Evolutionary conservation across 805 yeast species (phyloP).

Genomic region (Candida ipomoeae): DNA sequence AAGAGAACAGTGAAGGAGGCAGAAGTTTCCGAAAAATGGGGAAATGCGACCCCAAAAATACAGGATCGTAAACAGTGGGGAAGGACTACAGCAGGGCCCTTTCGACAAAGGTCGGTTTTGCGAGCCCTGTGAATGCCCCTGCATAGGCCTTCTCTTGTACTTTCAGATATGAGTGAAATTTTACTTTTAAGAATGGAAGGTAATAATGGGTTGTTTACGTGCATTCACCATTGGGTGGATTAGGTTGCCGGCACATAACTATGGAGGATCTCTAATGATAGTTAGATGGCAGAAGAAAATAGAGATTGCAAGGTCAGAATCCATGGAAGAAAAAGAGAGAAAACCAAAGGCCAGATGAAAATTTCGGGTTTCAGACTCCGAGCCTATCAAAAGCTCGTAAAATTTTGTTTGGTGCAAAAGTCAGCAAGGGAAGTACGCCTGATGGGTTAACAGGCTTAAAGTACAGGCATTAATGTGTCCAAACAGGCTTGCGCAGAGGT

Average conservation of each 20-base stretch:
- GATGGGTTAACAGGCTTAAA: not conserved
- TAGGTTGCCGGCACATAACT: not conserved
- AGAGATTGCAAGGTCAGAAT: too few species aligned
- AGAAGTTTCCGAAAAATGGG: not conserved
- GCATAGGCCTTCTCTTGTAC: not conserved
- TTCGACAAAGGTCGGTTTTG: not conserved
- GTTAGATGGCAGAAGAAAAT: too few species aligned
- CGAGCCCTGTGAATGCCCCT: not conserved
- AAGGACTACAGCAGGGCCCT: not conserved
- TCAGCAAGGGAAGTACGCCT: not conserved
- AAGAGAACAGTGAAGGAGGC: not conserved
- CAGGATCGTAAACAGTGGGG: conserved; percentile 1
- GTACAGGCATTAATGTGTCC: not conserved
- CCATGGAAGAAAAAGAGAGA: too few species aligned
- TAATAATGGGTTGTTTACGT: not conserved
- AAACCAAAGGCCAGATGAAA: too few species aligned
- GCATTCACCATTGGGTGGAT: not conserved
- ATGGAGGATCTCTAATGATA: too few species aligned
- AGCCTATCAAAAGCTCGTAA: not conserved
- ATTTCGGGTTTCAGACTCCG: not conserved
- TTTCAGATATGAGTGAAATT: not conserved
- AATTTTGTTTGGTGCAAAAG: not conserved
- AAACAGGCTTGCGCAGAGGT: not conserved
- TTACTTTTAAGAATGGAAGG: not conserved
- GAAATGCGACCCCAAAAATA: not conserved